Evolutionary conservation across 1,139 yeast genomes (phyloP), one percentile per base, ranked within the genome.

Genomic region (Lizanozyma gosingica): DNA sequence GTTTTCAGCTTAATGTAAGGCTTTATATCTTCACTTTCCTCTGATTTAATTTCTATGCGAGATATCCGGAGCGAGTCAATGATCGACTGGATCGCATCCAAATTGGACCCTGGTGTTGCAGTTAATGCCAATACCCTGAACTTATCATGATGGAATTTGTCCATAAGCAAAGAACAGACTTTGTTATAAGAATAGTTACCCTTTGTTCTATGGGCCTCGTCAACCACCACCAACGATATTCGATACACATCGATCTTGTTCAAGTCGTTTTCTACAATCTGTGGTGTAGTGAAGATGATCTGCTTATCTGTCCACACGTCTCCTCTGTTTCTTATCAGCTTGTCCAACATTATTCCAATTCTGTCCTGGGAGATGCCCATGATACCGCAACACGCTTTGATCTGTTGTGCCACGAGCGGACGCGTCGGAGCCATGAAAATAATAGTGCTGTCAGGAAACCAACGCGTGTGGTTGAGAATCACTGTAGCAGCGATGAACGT

Each of bases 381-480:
- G 18, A 86, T 81, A 8, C 88, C 83, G 43, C 90, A 72, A 54
- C 97, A 92, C 1, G 97, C 97, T 53, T 84, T 85, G 49, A 92
- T 84, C 59, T 94, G 98, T 60, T 94, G 99, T 0, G 96, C 92
- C n/a, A 94, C 98, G 44, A 94, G 69, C 0, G 99, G 99, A 49
- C 88, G 71, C 0, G 99, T 94, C 0, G 99, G 99, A 0, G 99
- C 98, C 82, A 92, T 81, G 56, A 94, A 94, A 4, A 94, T 75
- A 47, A 92, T 78, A 55, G 88, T 92, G 3, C 88, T 78, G 14
- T 64, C 60, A 6, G 76, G 76, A 39, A 81, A 84, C 98, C 98
- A 94, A 39, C 95, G 65, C 50, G 76, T 80, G 62, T 76, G 94
- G 55, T 94, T 94, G 43, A 90, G 69, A 87, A 94, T 94, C 22